Conservation (phyloP, 257 asterid species). For the Cordia subcordata region DNA sequence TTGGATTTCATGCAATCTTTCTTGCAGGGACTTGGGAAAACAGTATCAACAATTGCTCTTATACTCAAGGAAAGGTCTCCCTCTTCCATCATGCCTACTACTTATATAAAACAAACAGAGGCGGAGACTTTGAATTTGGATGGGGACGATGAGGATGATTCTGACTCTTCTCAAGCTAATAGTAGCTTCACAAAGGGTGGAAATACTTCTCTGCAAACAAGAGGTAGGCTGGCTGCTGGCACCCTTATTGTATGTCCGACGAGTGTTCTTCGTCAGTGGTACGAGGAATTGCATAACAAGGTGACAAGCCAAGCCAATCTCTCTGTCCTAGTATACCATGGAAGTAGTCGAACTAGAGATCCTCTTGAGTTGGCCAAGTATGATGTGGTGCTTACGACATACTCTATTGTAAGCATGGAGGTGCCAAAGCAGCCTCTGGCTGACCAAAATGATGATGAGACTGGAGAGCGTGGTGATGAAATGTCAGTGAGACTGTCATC, state of each 20-base stretch:
- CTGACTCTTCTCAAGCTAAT: slow-evolving; percentile 29
- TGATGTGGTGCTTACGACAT: slow-evolving; percentile 93
- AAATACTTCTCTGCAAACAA: slow-evolving; percentile 34
- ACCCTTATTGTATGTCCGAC: slow-evolving; percentile 98
- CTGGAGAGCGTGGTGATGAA: slow-evolving; percentile 29
- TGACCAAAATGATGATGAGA: slow-evolving; percentile 59
- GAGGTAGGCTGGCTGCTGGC: slow-evolving; percentile 87
- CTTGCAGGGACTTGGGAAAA: slow-evolving; percentile 94
- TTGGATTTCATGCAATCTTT: slow-evolving; percentile 14
- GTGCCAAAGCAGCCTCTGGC: slow-evolving; percentile 96
- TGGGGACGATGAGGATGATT: slow-evolving; percentile 66
- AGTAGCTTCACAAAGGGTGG: slow-evolving; percentile 20
- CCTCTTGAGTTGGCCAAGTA: slow-evolving; percentile 79
- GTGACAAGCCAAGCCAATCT: slow-evolving; percentile 79
- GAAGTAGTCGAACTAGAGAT: slow-evolving; percentile 87
- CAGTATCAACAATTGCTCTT: slow-evolving; percentile 92
- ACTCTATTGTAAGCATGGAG: slow-evolving; percentile 97
- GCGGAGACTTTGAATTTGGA: slow-evolving; percentile 83
- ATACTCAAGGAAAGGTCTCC: slow-evolving; percentile 88
- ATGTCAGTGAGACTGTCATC: slow-evolving; percentile 34
- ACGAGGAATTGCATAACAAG: slow-evolving; percentile 82
- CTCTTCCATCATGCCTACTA: slow-evolving; percentile 36
- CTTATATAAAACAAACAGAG: slow-evolving; percentile 35
- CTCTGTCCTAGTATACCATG: slow-evolving; percentile 81
- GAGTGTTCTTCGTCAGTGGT: slow-evolving; percentile 97